phyloP scores from a whole-genome alignment of 345 rosid genomes.

The Toxicodendron radicans region DNA sequence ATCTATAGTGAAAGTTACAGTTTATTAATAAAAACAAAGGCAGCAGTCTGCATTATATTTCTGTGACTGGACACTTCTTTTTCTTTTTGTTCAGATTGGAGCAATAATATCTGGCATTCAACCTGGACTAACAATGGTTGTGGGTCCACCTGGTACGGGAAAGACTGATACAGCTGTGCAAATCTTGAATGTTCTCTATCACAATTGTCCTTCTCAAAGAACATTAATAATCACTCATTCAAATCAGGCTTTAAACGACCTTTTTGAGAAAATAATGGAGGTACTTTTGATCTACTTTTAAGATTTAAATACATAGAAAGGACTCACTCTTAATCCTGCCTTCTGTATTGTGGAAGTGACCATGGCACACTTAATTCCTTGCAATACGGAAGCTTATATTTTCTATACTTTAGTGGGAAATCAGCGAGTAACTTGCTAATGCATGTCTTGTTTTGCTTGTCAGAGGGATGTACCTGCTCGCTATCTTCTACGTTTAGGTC shows the following conservation, averaged over 20 bases:
- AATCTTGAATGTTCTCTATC: conserved; percentile 90
- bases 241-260: conserved; percentile 97
- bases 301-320: not conserved
- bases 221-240: conserved; percentile 97
- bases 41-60: not conserved
- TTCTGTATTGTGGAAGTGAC: not conserved
- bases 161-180: conserved; percentile 99
- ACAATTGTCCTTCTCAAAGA: conserved; percentile 97
- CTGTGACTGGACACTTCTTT: conserved; percentile 10
- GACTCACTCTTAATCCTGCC: not conserved
- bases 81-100: conserved; percentile 61
- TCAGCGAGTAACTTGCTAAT: conserved; percentile 14
- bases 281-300: conserved; percentile 33
- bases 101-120: conserved; percentile 97
- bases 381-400: conserved; percentile 5
- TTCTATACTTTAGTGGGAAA: conserved; percentile 6
- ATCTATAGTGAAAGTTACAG: not conserved
- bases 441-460: conserved; percentile 29
- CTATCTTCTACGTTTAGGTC: conserved; percentile 98
- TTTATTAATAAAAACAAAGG: not conserved
- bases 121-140: conserved; percentile 98
- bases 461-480: conserved; percentile 99
- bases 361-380: not conserved
- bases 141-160: conserved; percentile 99
- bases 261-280: conserved; percentile 98